Evolutionary conservation across 1,284 basidiomycete genomes (phyloP), one percentile per base, ranked within the genome.

Genomic region (Cutaneotrichosporon cutaneum): DNA sequence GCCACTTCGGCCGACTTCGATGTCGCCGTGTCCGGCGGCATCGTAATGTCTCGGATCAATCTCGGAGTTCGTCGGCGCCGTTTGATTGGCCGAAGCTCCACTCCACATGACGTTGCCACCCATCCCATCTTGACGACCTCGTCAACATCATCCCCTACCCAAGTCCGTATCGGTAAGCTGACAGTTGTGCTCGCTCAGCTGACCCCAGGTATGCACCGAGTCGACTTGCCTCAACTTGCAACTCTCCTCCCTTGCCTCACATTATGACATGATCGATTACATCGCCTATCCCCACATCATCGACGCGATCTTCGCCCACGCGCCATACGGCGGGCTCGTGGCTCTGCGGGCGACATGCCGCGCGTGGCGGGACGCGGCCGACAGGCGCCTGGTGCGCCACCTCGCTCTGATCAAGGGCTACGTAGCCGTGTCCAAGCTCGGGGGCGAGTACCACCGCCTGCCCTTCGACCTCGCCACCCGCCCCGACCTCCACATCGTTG

Each of bases 251-350:
- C 13, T 4, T 26, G 11, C 22, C 22, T 22, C 45, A n/a, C n/a
- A n/a, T n/a, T n/a, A n/a, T 9, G 6, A 9, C 45, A 47, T 47
- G 45, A 47, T 47, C 45, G 45, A 47, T 22, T 26, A 8, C 24
- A 14, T 14, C 45, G 45, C 48, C 13, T 51, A 30, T 32, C 48
- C 48, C 27, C 48, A 51, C 48, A 51, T 51, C 48, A 32, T 51
- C 27, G 27, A 51, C 26, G 16, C 27, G 16, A 51, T 51, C 48
- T 51, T 51, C 48, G 26, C 26, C 9, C 16, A 51, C 26, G 48
- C 48, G 10, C 48, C 48, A 6, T 18, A 30, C 27, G 16, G 18
- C 14, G 18, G 21, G 14, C 48, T 51, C 48, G 27, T 32, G 5
- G 26, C 26, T 16, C 48, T 51, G 18, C 48, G 48, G 2, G 26